phyloP scores from a whole-genome alignment of 2,329 filamentous ascomycete species.

The Botrytis squamosa region DNA sequence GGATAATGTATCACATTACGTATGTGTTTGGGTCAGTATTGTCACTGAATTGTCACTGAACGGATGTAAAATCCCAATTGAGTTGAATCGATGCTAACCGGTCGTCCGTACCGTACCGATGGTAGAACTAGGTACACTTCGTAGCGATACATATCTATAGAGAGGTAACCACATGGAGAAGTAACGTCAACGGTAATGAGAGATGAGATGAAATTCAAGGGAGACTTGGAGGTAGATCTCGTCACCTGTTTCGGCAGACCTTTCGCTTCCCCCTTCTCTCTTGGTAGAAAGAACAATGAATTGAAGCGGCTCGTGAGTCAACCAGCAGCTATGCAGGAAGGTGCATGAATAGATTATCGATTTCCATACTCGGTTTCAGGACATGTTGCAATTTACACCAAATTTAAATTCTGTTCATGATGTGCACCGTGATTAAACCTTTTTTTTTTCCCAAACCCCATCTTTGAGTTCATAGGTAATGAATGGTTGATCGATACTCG shows the following conservation, averaged over 20 bases:
- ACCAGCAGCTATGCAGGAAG: neutral
- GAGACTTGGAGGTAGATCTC: neutral
- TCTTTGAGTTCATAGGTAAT: neutral
- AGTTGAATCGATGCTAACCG: neutral
- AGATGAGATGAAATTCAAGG: slow-evolving; percentile 6
- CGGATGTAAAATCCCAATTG: slow-evolving; percentile 3
- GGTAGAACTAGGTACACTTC: neutral
- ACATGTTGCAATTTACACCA: neutral
- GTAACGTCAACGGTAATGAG: neutral
- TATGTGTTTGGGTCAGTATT: neutral
- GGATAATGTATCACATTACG: slow-evolving; percentile 12
- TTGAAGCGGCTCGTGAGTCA: neutral
- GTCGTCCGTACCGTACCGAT: neutral
- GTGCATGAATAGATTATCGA: neutral
- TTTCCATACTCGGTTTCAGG: neutral
- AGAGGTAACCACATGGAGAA: neutral
- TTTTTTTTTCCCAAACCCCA: neutral
- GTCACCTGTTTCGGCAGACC: neutral
- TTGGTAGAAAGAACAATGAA: neutral
- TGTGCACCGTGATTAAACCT: slow-evolving; percentile 11
- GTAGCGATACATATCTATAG: neutral
- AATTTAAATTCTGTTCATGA: neutral
- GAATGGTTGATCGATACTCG: slow-evolving; percentile 5
- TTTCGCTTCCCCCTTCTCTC: neutral
- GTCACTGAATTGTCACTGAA: neutral